These are phyloP conservation scores for Coelastrella sp. DNA, from an alignment of 139 green algal genomes.

Conservation along the genomic window DNA sequence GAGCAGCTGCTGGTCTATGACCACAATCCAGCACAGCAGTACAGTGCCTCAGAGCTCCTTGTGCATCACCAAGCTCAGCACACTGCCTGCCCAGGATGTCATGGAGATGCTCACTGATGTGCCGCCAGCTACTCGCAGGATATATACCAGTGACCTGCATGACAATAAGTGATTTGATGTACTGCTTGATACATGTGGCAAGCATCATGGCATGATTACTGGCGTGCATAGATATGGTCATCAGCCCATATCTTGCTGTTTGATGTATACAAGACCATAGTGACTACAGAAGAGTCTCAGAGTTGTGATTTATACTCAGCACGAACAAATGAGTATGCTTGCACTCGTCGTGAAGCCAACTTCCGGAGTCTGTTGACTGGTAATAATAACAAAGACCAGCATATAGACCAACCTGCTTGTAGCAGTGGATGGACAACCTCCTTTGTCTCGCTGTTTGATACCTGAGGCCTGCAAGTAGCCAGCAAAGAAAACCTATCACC, in stretches of 20 bases:
- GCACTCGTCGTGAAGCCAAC: no score
- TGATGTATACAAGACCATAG: no score
- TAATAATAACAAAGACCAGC: no score
- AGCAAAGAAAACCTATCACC: no score
- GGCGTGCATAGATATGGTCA: no score
- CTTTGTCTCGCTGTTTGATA: constrained; percentile 78
- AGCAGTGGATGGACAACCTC: constrained; percentile 76
- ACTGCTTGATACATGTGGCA: not conserved
- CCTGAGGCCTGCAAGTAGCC: constrained; percentile 69
- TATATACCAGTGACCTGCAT: constrained; percentile 81
- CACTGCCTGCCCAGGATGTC: constrained; percentile 82
- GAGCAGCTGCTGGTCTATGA: constrained; percentile 60
- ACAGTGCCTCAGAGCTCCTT: constrained; percentile 65
- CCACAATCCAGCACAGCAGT: constrained; percentile 72
- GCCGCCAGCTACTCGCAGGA: constrained; percentile 69
- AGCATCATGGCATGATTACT: no score
- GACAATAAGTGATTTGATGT: not conserved
- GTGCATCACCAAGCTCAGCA: constrained; percentile 61
- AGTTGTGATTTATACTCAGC: no score
- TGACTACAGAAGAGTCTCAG: no score
- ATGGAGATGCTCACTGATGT: constrained; percentile 92
- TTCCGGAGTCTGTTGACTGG: no score
- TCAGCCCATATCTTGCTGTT: no score
- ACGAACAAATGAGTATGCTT: no score
- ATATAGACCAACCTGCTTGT: constrained; percentile 73